Percentiles rank a stretch among this genome's conserved stretches.
These are phyloP conservation scores for Pichia sp. DNA, from an alignment of 1,139 yeast genomes.

Conservation along the genomic window DNA sequence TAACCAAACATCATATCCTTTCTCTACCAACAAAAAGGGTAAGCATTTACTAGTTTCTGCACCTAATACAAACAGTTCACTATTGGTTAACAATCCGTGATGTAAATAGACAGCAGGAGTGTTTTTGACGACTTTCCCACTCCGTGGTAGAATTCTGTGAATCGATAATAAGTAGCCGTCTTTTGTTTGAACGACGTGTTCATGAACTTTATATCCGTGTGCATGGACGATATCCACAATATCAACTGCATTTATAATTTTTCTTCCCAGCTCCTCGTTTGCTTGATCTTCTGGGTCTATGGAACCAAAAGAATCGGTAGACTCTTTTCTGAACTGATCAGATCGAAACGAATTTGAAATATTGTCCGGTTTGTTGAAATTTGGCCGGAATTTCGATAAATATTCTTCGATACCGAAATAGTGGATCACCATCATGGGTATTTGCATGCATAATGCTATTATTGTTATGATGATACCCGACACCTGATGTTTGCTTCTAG, in stretches of 20 bases:
- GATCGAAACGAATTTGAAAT: conserved; percentile 7
- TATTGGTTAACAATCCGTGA: conserved; percentile 39
- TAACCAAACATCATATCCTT: conserved; percentile 84
- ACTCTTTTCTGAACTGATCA: background rate
- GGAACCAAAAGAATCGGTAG: background rate
- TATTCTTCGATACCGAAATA: conserved; percentile 15
- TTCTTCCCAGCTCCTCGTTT: conserved; percentile 8
- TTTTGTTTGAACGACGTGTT: conserved; percentile 54
- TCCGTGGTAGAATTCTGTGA: conserved; percentile 27
- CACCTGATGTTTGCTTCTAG: too few species aligned
- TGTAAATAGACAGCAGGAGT: conserved; percentile 33
- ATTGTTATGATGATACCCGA: too few species aligned
- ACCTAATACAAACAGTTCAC: conserved; percentile 38
- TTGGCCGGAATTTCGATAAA: conserved; percentile 11
- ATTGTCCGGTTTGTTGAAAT: conserved; percentile 17
- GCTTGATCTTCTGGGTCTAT: background rate
- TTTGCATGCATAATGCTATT: conserved; percentile 9
- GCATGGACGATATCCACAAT: conserved; percentile 57
- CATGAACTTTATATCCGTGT: conserved; percentile 59
- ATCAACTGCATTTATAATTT: conserved; percentile 33
- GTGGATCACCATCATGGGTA: conserved; percentile 17
- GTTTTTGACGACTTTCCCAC: conserved; percentile 1
- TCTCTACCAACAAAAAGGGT: conserved; percentile 66
- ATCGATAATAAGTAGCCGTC: conserved; percentile 36
- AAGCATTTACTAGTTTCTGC: conserved; percentile 32